A percentile compares a stretch with the other conserved stretches of the same genome.
Conservation (phyloP, 306 rosid species). For the Citrullus amarus region DNA sequence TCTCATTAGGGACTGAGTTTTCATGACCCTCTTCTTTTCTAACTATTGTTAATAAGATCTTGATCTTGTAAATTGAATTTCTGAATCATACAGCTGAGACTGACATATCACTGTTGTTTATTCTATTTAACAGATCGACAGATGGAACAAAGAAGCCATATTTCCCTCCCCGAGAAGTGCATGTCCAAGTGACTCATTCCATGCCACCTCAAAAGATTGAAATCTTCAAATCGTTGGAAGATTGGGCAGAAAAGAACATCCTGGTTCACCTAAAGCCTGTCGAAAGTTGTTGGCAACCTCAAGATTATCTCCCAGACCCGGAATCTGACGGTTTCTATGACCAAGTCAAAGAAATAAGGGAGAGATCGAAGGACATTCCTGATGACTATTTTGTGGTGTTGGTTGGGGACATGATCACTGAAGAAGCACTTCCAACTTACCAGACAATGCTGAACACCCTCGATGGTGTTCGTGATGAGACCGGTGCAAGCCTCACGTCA, state of each 20-base stretch:
- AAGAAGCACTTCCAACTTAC: constrained; percentile 53
- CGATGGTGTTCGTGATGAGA: constrained; percentile 47
- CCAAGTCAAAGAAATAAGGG: constrained; percentile 45
- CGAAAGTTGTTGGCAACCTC: constrained; percentile 52
- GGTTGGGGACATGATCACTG: constrained; percentile 49
- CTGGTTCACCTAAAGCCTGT: constrained; percentile 43
- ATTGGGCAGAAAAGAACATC: constrained; percentile 40
- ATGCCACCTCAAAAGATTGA: constrained; percentile 44
- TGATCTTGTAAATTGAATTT: background rate
- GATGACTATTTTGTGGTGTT: constrained; percentile 42
- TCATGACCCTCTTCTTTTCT: background rate
- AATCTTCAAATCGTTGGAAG: constrained; percentile 36
- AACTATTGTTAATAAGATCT: background rate
- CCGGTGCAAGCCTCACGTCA: constrained; percentile 38
- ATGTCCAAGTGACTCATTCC: constrained; percentile 41
- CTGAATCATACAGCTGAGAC: background rate
- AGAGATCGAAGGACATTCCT: constrained; percentile 40
- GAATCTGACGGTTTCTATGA: constrained; percentile 43
- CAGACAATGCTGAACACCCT: constrained; percentile 50
- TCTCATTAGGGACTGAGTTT: background rate
- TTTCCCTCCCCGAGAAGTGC: constrained; percentile 31
- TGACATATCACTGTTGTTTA: background rate
- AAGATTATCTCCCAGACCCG: constrained; percentile 42
- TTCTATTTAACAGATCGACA: constrained; percentile 16
- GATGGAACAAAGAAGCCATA: constrained; percentile 18